Base-by-base conservation (phyloP, 2,329 filamentous ascomycete genomes). In the Aureobasidium namibiae region DNA sequence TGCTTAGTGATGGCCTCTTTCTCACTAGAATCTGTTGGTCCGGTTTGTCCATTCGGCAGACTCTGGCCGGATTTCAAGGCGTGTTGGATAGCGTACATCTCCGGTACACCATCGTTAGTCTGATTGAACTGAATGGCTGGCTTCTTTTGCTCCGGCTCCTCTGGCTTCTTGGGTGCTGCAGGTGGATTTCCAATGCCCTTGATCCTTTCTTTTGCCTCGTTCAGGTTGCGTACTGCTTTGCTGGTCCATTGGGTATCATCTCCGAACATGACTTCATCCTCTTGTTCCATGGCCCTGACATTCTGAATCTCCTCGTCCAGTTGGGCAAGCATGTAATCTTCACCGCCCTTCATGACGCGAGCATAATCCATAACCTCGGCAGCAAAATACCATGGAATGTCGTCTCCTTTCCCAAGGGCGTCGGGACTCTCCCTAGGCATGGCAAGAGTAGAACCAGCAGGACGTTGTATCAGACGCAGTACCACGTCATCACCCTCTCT, bases 351-450 rank as follows among this genome's bases (percentile, higher is more conserved):
- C 89, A 99, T 96, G 59, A 97, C 87, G 39, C 92, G 85, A 16
- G 92, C 90, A 72, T 96, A 99, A 70, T 99, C 94, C 69, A 95
- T 82, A 36, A 96, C 91, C 67, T 96, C 95, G 10, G 90, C 91
- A 6, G 90, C 90, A 73, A 94, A 91, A 71, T 95, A 90, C 94
- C 94, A 99, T 0, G 94, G 94, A 36, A 97, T 84, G 67, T 92
- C 88, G 53, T 92, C 85, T 9, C 82, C 83, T 21, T 83, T 80
- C 31, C 81, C 81, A 29, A 90, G 77, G 3, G 83, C 80, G 64
- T 94, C 88, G 2, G 84, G 84, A 4, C 87, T 86, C 70, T 96
- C 92, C 64, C 88, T 83, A 11, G 94, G 94, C 64, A 99, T 79
- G 2, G 92, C 92, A 61, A 97, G 78, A 1, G 90, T 96, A 66